Percentiles rank a stretch among this genome's conserved stretches.
phyloP scores from a whole-genome alignment of 2,329 filamentous ascomycete genomes.

The Penicillium palitans region DNA sequence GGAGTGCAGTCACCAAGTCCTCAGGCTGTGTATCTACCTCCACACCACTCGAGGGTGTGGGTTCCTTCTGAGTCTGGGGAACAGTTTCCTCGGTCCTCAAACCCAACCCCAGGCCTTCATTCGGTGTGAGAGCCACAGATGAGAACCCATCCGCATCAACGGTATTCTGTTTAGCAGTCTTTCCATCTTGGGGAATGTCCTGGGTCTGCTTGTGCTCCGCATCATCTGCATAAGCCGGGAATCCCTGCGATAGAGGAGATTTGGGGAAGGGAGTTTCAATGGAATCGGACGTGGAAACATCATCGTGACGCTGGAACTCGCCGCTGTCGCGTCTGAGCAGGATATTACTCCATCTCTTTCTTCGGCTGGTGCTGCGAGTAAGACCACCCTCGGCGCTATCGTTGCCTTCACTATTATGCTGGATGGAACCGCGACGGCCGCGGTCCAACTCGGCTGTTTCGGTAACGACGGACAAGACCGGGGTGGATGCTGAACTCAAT shows the following conservation, averaged over 20 bases:
- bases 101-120: constrained; percentile 18
- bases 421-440: constrained; percentile 33
- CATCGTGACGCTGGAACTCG: constrained; percentile 31
- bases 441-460: constrained; percentile 32
- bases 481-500: constrained; percentile 24
- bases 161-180: not conserved
- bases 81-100: constrained; percentile 1
- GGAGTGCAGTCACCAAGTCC: constrained; percentile 1
- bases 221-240: constrained; percentile 24
- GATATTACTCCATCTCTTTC: constrained; percentile 42
- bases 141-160: constrained; percentile 22
- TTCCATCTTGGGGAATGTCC: not conserved
- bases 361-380: constrained; percentile 35
- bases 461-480: constrained; percentile 22
- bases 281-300: constrained; percentile 17
- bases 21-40: not conserved
- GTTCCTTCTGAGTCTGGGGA: not conserved
- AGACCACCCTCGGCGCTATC: constrained; percentile 18
- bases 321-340: constrained; percentile 36
- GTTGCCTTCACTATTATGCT: constrained; percentile 31
- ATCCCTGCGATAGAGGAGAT: constrained; percentile 35
- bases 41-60: not conserved
- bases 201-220: not conserved
- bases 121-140: constrained; percentile 18
- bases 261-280: constrained; percentile 29